Base-by-base conservation (phyloP, 2,329 filamentous ascomycete species). In the Ceratocystiopsis brevicomis region DNA sequence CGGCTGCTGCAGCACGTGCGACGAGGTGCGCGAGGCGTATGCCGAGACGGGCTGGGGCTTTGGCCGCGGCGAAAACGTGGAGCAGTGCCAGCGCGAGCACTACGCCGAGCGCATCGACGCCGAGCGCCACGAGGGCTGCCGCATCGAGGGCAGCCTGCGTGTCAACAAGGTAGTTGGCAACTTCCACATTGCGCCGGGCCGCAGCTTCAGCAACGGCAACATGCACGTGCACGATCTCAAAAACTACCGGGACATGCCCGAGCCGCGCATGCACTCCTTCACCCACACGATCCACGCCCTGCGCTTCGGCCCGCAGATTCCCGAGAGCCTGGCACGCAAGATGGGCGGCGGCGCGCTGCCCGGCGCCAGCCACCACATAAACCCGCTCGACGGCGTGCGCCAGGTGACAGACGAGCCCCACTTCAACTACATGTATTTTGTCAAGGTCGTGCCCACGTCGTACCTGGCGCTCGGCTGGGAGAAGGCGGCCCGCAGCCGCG, bases 141-240 rank as follows among this genome's bases (percentile, higher is more conserved):
- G 90, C 41, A 81, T 98, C 50, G 86, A 95, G 60, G 90, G 90
- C 47, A 76, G 76, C 36, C 73, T 98, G 53, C 82, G 84, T 40
- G 92, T 98, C 51, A 98, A 98, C 71, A 98, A 98, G 65, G 90
- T 98, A 21, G 73, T 98, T 44, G 90, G 90, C 45, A 98, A 98
- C 67, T 98, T 98, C 71, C 90, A 98, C 62, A 81, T 98, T 53
- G 90, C 92, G 1, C 90, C 90, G 1, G 90, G 90, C 53, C 84
- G 88, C 62, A 88, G 81, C 59, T 96, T 96, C 71, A 93, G 81
- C 61, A 93, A 83, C 56, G 86, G 85, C 52, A 93, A 94, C 65
- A 81, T 96, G 75, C 90, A 98, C 63, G 84, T 95, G 17, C 90
- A 98, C 65, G 92, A 98, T 57, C 68, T 98, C 49, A 86, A 94